Base-by-base conservation (phyloP, 2,329 filamentous ascomycete genomes). In the Macrophomina tecta region DNA sequence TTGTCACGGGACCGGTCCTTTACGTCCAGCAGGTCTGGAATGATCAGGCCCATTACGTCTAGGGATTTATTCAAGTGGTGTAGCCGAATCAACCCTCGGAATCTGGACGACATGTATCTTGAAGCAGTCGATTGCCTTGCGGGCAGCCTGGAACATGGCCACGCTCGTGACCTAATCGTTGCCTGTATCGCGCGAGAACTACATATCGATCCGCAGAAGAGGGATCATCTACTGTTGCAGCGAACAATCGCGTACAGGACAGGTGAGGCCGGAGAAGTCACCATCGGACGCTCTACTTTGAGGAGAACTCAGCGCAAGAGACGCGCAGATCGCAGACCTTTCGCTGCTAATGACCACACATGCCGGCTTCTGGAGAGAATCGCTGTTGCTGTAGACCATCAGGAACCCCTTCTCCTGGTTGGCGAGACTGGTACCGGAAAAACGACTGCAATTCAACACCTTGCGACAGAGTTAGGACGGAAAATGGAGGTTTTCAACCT, bases 361-460 rank as follows among this genome's bases (percentile, higher is more conserved):
- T 88, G 92, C 70, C 88, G 90, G 69, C 84, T 97, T 12, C 86
- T 99, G 61, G 96, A 99, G 76, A 92, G 96, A 76, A 91, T 98
- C 65, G 89, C 92, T 1, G 89, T 92, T 45, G 91, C 93, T 1
- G 88, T 97, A 5, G 89, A 91, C 69, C 87, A 93, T 73, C 87
- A 88, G n/a, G 95, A 99, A 74, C 93, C 96, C 4, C 87, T 97
- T 1, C 82, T 99, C 18, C 87, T 99, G 34, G 95, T 99, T n/a
- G 95, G 95, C 75, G 95, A 99, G 81, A 99, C 95, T 7, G 95
- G 95, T 82, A 97, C 97, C 61, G 95, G 95, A 73, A 99, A 99
- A 80, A 99, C 95, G 0, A 97, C 95, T 0, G 91, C 95, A 32
- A 90, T 99, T 14, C 95, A 99, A 77, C 93, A 97, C 75, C 83